Evolutionary conservation across 257 asterid species (phyloP), one percentile per base, ranked within the genome.

Genomic region (Misopates orontium): DNA sequence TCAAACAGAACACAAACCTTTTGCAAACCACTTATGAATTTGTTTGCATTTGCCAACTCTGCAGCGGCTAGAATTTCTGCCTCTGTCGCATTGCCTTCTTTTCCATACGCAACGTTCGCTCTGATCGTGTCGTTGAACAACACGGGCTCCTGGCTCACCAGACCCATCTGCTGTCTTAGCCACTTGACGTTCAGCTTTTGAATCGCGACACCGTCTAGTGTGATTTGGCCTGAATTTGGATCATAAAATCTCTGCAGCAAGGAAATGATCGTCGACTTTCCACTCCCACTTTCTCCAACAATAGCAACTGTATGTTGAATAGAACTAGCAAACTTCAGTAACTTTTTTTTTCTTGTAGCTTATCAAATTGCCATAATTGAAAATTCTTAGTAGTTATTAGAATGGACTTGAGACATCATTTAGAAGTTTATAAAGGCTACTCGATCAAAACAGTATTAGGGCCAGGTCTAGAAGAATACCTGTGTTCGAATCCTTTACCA

Each of bases 221-320:
- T 75, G 62, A 84, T 79, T 14, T 54, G 58, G 10, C 90, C 90
- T 1, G 81, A 73, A 73, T 73, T 53, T 3, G 77, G 81, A 75
- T 79, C 77, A n/a, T 84, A 84, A 60, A 84, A 84, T 20, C 90
- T 62, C 49, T 77, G 84, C 75, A 84, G 42, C 51, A 84, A 69
- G 16, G 90, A 79, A 13, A 84, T 71, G 49, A 79, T 73, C 0
- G 87, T 84, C 7, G 90, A 84, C n/a, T 84, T 84, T 41, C 90
- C 87, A 48, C 90, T 70, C 0, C 90, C 90, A 66, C 90, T 84
- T 69, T 81, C 85, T 48, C 90, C 90, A 11, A 84, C 84, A 7
- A 84, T 69, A 7, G 90, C 90, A 44, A 79, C 84, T 14, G 78
- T 81, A 87, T 84, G 79, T 66, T 56, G 23, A 55, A 59, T 18